These are phyloP conservation scores for Asparagopsis taxiformis DNA, from an alignment of 31 red algal species.

Conservation along the genomic window DNA sequence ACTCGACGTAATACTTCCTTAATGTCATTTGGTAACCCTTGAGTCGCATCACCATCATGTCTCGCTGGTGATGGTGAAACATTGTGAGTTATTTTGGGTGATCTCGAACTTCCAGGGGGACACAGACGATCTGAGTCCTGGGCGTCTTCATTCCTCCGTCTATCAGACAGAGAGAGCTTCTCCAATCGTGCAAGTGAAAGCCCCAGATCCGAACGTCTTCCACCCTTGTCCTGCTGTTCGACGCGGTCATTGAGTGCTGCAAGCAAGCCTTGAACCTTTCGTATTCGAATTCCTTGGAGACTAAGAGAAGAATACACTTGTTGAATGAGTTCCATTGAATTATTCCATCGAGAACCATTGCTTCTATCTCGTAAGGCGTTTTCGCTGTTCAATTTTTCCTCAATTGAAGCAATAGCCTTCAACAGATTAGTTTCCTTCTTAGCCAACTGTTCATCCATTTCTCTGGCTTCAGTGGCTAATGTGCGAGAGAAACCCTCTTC, in stretches of 20 bases:
- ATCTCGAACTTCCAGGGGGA: background rate
- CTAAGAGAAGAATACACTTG: slow-evolving; percentile 55
- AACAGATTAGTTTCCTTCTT: slow-evolving; percentile 16
- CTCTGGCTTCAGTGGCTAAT: slow-evolving; percentile 28
- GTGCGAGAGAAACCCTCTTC: slow-evolving; percentile 23
- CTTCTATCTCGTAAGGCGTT: background rate
- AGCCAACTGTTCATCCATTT: slow-evolving; percentile 33
- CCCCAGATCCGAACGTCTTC: slow-evolving; percentile 43
- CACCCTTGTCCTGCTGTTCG: slow-evolving; percentile 34
- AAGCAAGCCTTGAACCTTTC: slow-evolving; percentile 35
- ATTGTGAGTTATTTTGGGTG: too few species aligned
- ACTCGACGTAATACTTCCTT: background rate
- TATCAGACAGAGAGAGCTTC: slow-evolving; percentile 65
- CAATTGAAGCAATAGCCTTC: slow-evolving; percentile 27
- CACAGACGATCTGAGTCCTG: background rate
- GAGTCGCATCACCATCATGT: background rate
- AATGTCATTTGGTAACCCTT: background rate
- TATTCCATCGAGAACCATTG: background rate
- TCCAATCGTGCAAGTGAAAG: slow-evolving; percentile 65
- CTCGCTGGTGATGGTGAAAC: background rate
- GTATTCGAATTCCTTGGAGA: slow-evolving; percentile 54
- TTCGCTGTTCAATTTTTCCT: slow-evolving; percentile 9
- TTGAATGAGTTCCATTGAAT: slow-evolving; percentile 18
- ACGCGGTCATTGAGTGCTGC: slow-evolving; percentile 15
- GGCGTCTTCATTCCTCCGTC: background rate